Evolutionary conservation across 768 basidiomycete genomes (phyloP), one percentile per base, ranked within the genome.

Genomic region (Amanita jacksonii): DNA sequence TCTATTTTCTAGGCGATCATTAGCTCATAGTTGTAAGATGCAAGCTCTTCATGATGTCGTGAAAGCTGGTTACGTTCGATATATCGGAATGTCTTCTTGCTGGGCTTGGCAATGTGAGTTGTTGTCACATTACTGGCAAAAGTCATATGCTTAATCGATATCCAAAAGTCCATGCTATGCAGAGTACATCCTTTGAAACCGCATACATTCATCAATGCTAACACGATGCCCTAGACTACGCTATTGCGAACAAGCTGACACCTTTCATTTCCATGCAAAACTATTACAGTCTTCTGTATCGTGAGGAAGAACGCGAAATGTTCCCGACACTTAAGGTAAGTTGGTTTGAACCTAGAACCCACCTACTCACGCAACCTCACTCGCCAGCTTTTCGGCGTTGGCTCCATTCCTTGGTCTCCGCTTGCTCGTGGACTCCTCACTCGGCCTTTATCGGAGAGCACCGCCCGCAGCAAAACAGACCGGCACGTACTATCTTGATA

Each of bases 211-310:
- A 6, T 6, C 12, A 28, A 28, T 12, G 12, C 27, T 12, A 12
- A 12, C 27, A 22, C n/a, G n/a, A n/a, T n/a, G n/a, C 41, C 8
- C 19, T 43, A 78, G 77, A 75, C 53, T 79, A 79, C 51, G 79
- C 78, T 0, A 72, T 78, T 44, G 56, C 66, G 32, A 72, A 81
- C 59, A 68, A 69, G 5, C 57, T 76, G 1, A 74, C 73, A 0
- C 73, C 71, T 2, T 80, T 81, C 61, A 74, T 81, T 49, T 74
- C 76, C 1, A 78, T 82, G 78, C 79, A 81, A 60, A 81, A 81
- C 52, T 73, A 76, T 50, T 70, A 81, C 55, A 74, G 58, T 44
- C 58, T 77, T 15, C 51, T 75, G 7, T 82, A 82, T 52, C 63
- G 79, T 12, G 81, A 28, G 27, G 27, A 28, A 28, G 27, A 28